Conservation (phyloP, 805 yeast genomes). For the Saccharomycopsis babjevae region DNA sequence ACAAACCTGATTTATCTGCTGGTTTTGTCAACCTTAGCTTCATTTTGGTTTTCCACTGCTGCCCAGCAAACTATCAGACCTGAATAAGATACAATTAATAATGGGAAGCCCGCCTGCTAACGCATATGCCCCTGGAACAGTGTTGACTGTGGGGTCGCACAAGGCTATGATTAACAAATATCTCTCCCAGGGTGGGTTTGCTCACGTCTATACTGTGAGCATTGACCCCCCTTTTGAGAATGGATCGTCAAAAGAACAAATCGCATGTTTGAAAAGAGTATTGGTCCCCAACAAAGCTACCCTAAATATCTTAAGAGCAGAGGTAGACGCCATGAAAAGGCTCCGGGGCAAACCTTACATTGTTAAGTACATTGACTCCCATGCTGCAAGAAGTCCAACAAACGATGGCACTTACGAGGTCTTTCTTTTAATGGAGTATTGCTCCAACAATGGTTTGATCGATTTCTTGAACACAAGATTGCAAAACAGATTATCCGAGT, state of each 20-base stretch:
- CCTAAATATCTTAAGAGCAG: slow-evolving; percentile 76
- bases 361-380: slow-evolving; percentile 89
- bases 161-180: slow-evolving; percentile 56
- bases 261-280: slow-evolving; percentile 89
- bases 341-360: slow-evolving; percentile 68
- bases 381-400: slow-evolving; percentile 65
- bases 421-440: slow-evolving; percentile 69
- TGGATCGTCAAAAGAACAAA: slow-evolving; percentile 29
- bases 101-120: slow-evolving; percentile 41
- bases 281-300: slow-evolving; percentile 85
- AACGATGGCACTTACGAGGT: slow-evolving; percentile 59
- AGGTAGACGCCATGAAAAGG: slow-evolving; percentile 94
- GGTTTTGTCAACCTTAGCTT: too few species aligned
- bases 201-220: slow-evolving; percentile 80
- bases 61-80: too few species aligned
- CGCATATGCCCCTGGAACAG: slow-evolving; percentile 67
- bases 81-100: background rate
- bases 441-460: slow-evolving; percentile 63
- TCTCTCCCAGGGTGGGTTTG: slow-evolving; percentile 89
- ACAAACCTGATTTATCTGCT: too few species aligned
- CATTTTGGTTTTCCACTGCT: too few species aligned
- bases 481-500: slow-evolving; percentile 54
- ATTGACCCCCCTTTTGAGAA: slow-evolving; percentile 44
- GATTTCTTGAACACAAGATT: slow-evolving; percentile 72
- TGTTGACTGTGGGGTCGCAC: slow-evolving; percentile 77